Conservation (phyloP, 2,329 filamentous ascomycete genomes). For the Colletotrichum sp. region DNA sequence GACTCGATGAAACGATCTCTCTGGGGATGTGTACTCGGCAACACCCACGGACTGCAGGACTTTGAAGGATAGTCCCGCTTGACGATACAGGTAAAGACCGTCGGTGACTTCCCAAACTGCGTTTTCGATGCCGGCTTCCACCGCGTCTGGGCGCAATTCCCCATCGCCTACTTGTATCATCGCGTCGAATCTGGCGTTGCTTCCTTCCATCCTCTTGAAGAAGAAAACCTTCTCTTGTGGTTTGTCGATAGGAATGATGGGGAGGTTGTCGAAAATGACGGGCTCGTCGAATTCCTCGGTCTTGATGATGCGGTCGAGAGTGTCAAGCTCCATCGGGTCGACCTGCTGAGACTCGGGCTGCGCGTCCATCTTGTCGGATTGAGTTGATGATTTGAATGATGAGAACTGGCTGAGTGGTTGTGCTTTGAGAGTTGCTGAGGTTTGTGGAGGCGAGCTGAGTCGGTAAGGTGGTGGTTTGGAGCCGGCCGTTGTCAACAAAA, state of each 20-base stretch:
- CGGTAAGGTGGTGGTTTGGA: not conserved
- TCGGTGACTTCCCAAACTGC: not conserved
- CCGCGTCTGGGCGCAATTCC: not conserved
- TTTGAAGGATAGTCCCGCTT: not conserved
- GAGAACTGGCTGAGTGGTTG: not conserved
- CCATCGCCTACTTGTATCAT: not conserved
- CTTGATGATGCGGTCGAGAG: not conserved
- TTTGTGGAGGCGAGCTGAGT: not conserved
- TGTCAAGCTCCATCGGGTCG: not conserved
- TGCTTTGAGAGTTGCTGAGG: not conserved
- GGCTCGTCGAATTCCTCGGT: not conserved
- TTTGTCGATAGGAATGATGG: not conserved
- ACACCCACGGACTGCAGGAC: not conserved
- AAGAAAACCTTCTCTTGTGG: not conserved
- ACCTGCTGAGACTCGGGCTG: not conserved
- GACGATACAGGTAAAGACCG: not conserved
- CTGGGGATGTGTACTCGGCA: accelerated
- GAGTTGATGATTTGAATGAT: not conserved
- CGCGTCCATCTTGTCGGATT: not conserved
- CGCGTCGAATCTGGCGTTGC: not conserved
- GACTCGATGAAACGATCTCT: accelerated
- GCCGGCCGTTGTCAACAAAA: not conserved
- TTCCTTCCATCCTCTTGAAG: not conserved
- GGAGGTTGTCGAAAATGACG: not conserved
- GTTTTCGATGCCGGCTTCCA: not conserved